A percentile compares a stretch with the other conserved stretches of the same genome.
phyloP scores from a whole-genome alignment of 805 yeast genomes.

The Metschnikowia drakensbergensis region DNA sequence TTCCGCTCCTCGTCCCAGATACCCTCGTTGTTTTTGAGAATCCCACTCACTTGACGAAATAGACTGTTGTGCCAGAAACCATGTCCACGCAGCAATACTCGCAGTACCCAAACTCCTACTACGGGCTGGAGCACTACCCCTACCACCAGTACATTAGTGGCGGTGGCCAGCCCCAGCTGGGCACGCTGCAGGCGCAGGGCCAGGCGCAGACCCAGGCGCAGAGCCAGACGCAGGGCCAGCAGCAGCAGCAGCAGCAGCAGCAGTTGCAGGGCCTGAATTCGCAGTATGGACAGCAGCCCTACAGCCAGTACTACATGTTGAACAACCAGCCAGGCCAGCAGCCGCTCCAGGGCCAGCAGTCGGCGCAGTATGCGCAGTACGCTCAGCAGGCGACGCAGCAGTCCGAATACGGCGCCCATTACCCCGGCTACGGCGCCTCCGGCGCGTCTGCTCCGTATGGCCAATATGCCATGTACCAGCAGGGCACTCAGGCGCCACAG shows the following conservation, averaged over 20 bases:
- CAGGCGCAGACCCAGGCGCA: slow-evolving; percentile 8
- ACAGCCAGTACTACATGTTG: slow-evolving; percentile 19
- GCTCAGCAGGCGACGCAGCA: slow-evolving; percentile 13
- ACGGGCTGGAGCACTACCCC: slow-evolving; percentile 23
- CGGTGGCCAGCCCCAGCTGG: slow-evolving; percentile 15
- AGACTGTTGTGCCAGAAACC: neutral
- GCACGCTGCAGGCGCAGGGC: slow-evolving; percentile 11
- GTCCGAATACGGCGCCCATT: slow-evolving; percentile 16
- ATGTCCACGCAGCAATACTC: slow-evolving; percentile 22
- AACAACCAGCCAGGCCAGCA: slow-evolving; percentile 17
- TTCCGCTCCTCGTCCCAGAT: too few species aligned
- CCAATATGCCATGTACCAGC: slow-evolving; percentile 18
- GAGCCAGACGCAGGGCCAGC: slow-evolving; percentile 11
- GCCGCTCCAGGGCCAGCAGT: slow-evolving; percentile 11
- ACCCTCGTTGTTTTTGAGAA: too few species aligned
- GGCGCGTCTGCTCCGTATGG: slow-evolving; percentile 14
- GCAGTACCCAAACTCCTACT: slow-evolving; percentile 19
- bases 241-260: slow-evolving; percentile 10
- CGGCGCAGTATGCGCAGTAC: slow-evolving; percentile 11
- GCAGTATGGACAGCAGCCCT: slow-evolving; percentile 19
- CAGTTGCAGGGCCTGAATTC: slow-evolving; percentile 14
- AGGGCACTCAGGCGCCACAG: slow-evolving; percentile 12
- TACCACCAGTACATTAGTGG: slow-evolving; percentile 20
- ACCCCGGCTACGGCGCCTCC: slow-evolving; percentile 14
- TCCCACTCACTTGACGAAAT: too few species aligned